These are phyloP conservation scores for Xylariaceae sp. DNA, from an alignment of 2,329 filamentous ascomycete genomes.

Conservation along the genomic window DNA sequence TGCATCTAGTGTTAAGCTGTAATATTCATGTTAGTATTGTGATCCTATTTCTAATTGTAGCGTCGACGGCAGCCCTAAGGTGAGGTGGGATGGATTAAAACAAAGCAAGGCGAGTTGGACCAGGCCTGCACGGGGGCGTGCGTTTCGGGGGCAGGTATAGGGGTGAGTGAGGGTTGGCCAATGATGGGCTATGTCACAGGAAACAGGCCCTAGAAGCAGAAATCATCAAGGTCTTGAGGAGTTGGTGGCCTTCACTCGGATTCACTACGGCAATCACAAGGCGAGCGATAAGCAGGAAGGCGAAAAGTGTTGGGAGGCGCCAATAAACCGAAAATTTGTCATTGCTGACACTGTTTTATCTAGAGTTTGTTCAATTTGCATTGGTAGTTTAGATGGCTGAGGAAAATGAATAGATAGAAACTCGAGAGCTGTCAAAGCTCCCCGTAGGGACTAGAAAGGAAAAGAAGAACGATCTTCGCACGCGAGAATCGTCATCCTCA, in stretches of 20 bases:
- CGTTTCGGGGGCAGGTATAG: neutral
- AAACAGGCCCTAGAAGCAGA: neutral
- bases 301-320: neutral
- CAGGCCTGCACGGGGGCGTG: neutral
- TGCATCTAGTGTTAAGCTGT: neutral
- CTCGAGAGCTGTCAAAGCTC: neutral
- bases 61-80: no score
- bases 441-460: neutral
- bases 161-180: neutral
- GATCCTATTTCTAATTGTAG: neutral
- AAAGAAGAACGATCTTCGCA: neutral
- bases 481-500: neutral
- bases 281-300: neutral
- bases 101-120: neutral
- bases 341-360: slow-evolving; percentile 28
- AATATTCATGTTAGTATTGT: neutral
- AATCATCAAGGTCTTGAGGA: neutral
- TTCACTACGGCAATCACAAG: neutral
- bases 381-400: neutral
- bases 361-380: slow-evolving; percentile 21
- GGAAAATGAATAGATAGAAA: slow-evolving; percentile 6
- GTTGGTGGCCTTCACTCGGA: neutral
- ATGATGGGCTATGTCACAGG: neutral
- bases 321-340: slow-evolving; percentile 2
- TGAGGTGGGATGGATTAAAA: no score